Conservation (phyloP, 768 basidiomycete species). For the Boletus sensibilis region DNA sequence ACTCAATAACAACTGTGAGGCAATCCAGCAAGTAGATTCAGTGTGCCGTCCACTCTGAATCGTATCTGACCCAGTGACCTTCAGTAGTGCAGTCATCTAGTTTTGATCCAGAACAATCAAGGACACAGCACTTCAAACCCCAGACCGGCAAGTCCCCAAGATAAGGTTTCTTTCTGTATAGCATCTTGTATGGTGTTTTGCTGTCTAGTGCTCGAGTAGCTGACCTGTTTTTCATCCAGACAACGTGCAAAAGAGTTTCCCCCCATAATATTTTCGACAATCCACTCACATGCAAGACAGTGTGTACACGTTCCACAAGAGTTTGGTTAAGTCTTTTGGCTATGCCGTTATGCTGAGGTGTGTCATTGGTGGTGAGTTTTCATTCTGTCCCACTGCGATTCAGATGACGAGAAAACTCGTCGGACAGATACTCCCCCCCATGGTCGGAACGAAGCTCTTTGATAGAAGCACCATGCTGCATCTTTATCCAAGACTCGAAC, state of each 20-base stretch:
- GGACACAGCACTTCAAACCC: constrained; percentile 15
- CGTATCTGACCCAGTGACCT: no score
- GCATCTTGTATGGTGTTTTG: constrained; percentile 12
- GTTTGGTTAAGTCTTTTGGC: constrained; percentile 27
- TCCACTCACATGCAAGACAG: constrained; percentile 16
- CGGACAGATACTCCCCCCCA: no score
- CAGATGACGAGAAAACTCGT: neutral
- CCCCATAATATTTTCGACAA: constrained; percentile 23
- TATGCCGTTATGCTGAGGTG: constrained; percentile 28
- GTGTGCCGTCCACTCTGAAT: no score
- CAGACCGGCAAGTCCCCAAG: constrained; percentile 20
- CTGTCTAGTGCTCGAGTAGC: neutral
- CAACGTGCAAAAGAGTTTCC: constrained; percentile 16
- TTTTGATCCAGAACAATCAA: no score
- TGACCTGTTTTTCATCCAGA: constrained; percentile 22
- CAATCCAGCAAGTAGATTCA: no score
- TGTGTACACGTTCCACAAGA: constrained; percentile 11
- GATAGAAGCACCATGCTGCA: no score
- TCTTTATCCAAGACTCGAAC: no score
- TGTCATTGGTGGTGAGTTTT: constrained; percentile 8
- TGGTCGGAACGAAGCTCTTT: no score
- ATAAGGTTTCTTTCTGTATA: constrained; percentile 7
- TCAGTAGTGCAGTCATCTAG: no score
- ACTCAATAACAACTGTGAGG: rapidly evolving
- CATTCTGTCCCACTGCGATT: neutral